phyloP scores from a whole-genome alignment of 306 rosid genomes.

The Datisca glomerata region DNA sequence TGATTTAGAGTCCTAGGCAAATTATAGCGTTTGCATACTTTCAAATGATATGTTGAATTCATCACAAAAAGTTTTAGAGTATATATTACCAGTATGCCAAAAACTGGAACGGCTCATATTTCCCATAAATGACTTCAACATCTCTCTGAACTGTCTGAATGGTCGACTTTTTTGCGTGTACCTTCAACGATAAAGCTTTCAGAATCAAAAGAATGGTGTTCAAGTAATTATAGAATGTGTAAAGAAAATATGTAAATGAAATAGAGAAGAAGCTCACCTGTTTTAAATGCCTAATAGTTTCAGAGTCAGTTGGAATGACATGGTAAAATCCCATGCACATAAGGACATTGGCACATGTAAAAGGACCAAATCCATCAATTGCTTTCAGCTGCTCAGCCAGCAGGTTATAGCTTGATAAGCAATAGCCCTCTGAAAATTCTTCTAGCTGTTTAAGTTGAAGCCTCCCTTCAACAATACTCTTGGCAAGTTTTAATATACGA shows the following conservation, averaged over 20 bases:
- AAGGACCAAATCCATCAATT: conserved; percentile 49
- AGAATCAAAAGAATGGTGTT: no score
- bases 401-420: conserved; percentile 20
- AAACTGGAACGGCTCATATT: conserved; percentile 44
- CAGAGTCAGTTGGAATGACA: conserved; percentile 40
- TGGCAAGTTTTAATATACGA: conserved; percentile 30
- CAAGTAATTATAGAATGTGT: no score
- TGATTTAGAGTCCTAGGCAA: no score
- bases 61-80: no score
- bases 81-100: conserved; percentile 47
- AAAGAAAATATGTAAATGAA: no score
- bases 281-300: conserved; percentile 34
- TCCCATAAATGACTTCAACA: conserved; percentile 31
- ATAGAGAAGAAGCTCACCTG: conserved; percentile 25
- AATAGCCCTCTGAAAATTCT: conserved; percentile 16
- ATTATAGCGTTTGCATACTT: no score
- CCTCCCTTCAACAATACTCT: conserved; percentile 28
- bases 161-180: conserved; percentile 25
- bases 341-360: conserved; percentile 40
- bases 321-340: conserved; percentile 47
- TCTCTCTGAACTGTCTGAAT: conserved; percentile 19
- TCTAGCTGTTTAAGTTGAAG: conserved; percentile 30
- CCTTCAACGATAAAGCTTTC: no score
- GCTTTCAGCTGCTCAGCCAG: no score
- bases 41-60: no score